A percentile compares a stretch with the other conserved stretches of the same genome.
These are phyloP conservation scores for Diaporthe humulicola DNA, from an alignment of 2,329 filamentous ascomycete genomes.

Conservation along the genomic window DNA sequence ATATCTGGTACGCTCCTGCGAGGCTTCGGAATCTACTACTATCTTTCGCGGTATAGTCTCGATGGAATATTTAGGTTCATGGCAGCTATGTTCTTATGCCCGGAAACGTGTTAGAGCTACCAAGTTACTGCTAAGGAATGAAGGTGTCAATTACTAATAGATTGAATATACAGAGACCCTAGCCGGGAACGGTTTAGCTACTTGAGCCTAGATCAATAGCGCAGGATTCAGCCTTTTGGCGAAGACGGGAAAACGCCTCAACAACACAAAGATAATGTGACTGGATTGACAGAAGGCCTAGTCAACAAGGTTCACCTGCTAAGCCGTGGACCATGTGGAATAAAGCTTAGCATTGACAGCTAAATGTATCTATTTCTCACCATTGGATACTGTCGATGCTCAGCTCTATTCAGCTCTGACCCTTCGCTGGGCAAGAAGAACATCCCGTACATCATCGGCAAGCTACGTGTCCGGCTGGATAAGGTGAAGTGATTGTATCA, in stretches of 20 bases:
- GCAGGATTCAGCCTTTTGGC: neutral
- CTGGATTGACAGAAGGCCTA: neutral
- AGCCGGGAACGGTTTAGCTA: neutral
- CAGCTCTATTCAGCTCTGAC: slow-evolving; percentile 5
- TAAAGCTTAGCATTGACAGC: neutral
- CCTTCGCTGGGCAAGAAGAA: no score
- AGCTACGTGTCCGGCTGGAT: neutral
- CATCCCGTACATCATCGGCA: neutral
- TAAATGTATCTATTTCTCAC: neutral
- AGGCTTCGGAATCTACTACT: neutral
- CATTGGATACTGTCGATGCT: neutral
- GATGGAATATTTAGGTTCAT: no score
- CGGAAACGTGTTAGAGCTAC: neutral
- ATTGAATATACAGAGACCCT: neutral
- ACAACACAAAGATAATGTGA: slow-evolving; percentile 4
- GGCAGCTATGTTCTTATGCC: neutral
- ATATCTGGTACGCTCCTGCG: neutral
- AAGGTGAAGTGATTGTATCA: neutral
- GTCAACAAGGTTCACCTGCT: neutral
- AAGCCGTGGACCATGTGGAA: no score
- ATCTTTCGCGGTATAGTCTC: neutral
- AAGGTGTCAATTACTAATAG: neutral
- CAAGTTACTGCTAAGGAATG: neutral
- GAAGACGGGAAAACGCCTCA: neutral
- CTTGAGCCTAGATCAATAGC: neutral